phyloP scores from a whole-genome alignment of 192 early-diverging fungal species.

The Globomyces pollinis-pini region DNA sequence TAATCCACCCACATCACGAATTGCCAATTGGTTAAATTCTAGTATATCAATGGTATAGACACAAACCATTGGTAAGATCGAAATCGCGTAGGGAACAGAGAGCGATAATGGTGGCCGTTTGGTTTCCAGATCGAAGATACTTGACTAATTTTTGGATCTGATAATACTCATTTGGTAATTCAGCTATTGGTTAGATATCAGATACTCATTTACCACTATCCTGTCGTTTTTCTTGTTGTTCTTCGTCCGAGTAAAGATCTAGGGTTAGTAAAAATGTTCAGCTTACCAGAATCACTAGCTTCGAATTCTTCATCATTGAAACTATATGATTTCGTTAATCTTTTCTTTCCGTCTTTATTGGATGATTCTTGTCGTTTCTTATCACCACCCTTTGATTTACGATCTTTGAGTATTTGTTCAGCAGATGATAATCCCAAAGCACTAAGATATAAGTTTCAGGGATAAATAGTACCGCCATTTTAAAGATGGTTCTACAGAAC shows the following conservation, averaged over 20 bases:
- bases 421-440: not conserved
- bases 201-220: too few species aligned
- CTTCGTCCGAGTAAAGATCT: conserved; percentile 42
- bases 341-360: conserved; percentile 9
- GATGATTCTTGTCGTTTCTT: conserved; percentile 5
- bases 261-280: too few species aligned
- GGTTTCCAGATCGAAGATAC: conserved; percentile 55
- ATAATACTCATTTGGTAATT: conserved; percentile 56
- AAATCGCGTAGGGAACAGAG: conserved; percentile 57
- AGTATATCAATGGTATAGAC: too few species aligned
- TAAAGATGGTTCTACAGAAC: conserved; percentile 12
- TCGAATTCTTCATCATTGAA: conserved; percentile 30
- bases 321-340: not conserved
- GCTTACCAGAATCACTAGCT: conserved; percentile 36
- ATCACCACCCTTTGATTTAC: not conserved
- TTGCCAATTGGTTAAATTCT: conserved; percentile 57
- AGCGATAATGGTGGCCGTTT: conserved; percentile 60
- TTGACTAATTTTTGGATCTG: conserved; percentile 58
- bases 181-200: too few species aligned
- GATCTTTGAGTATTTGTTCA: not conserved
- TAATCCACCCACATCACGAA: conserved; percentile 55
- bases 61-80: conserved; percentile 53
- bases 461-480: too few species aligned
- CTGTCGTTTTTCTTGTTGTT: conserved; percentile 48
- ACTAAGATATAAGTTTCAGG: too few species aligned